Percentiles rank a stretch among this genome's conserved stretches.
phyloP scores from a whole-genome alignment of 148 eudicot species.

The Chenopodium berlandieri region DNA sequence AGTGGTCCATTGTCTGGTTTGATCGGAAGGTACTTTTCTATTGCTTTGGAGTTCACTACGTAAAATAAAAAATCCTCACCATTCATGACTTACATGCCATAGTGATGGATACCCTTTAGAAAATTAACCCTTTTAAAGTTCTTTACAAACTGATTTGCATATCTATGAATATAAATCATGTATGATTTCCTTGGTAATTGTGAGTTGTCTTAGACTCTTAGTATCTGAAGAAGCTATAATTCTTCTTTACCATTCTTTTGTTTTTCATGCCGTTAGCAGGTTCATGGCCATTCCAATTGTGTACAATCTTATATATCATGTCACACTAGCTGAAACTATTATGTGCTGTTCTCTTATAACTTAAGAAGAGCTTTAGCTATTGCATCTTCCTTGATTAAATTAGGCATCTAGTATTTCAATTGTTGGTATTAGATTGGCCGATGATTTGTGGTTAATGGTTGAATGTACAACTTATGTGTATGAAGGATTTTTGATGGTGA shows the following conservation, averaged over 20 bases:
- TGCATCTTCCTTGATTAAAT: neutral
- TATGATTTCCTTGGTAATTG: neutral
- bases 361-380: neutral
- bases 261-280: neutral
- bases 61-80: neutral
- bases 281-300: neutral
- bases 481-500: neutral
- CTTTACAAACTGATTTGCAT: neutral
- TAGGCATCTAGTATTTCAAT: neutral
- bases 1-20: constrained; percentile 96
- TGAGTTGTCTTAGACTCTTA: too few species aligned
- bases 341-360: neutral
- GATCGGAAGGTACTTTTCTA: constrained; percentile 74
- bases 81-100: constrained; percentile 2
- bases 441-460: neutral
- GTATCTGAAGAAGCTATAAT: neutral
- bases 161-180: neutral
- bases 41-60: neutral
- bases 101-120: neutral
- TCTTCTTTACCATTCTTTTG: neutral
- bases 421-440: neutral
- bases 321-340: neutral
- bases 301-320: neutral
- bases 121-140: neutral
- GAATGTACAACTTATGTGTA: neutral